phyloP scores from a whole-genome alignment of 1,139 yeast genomes.

The Hyphopichia khmerensis region DNA sequence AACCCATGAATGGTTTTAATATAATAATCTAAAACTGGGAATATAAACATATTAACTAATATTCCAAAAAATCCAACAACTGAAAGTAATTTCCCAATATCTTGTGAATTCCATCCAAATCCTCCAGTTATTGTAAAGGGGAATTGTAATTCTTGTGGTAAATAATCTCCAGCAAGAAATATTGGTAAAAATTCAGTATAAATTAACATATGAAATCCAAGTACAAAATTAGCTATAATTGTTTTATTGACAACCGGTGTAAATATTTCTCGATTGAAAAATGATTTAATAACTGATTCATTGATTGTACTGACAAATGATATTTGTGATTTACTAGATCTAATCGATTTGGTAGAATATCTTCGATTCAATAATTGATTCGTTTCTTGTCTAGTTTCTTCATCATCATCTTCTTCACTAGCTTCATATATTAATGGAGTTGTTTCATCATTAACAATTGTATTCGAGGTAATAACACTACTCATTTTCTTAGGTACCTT shows the following conservation, averaged over 20 bases:
- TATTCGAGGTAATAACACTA: background rate
- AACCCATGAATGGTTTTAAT: constrained; percentile 47
- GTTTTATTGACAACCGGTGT: constrained; percentile 40
- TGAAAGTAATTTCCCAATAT: constrained; percentile 56
- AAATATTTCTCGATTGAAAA: constrained; percentile 14
- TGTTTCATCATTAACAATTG: background rate
- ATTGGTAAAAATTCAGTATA: constrained; percentile 61
- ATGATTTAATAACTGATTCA: constrained; percentile 3
- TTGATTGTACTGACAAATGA: background rate
- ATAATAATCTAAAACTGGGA: constrained; percentile 54
- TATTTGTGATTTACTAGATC: background rate
- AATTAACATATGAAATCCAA: constrained; percentile 50
- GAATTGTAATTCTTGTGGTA: constrained; percentile 34
- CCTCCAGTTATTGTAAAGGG: constrained; percentile 30
- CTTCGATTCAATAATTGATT: constrained; percentile 33
- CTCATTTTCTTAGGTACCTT: background rate
- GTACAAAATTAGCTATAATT: constrained; percentile 39
- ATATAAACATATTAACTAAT: constrained; percentile 47
- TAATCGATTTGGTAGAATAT: constrained; percentile 27
- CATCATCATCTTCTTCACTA: constrained; percentile 4
- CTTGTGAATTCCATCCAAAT: constrained; percentile 36
- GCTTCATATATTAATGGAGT: constrained; percentile 5
- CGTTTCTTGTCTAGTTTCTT: too few relatives aligned
- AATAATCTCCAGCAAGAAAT: constrained; percentile 51
- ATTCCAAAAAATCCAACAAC: constrained; percentile 58